Evolutionary conservation across 306 rosid genomes (phyloP), one percentile per base, ranked within the genome.

Genomic region (Quercus ilex): DNA sequence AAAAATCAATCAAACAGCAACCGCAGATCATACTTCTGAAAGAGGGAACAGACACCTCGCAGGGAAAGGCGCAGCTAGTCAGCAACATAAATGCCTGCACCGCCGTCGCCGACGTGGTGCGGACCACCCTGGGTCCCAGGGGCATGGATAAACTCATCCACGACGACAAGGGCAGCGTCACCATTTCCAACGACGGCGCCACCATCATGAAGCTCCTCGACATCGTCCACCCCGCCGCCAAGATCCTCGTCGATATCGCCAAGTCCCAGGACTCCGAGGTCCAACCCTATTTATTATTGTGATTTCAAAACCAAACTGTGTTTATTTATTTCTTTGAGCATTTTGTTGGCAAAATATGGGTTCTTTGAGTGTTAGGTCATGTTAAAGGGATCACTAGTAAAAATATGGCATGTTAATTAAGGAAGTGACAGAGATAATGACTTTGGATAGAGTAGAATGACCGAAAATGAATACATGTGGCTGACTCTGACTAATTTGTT

Each of bases 101-200:
- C 7, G 97, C 94, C 5, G 96, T 93, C 77, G 96, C 98, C 4
- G 99, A 95, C 56, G 98, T 95, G 83, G 98, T 95, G 33, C 87
- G 99, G 33, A 85, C 93, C 71, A 95, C 99, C 6, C 86, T 95
- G 7, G 99, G 99, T 1, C 99, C 99, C 0, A 90, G 99, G 65
- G 99, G 99, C 38, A 95, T 95, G 99, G 99, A 95, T 88, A 95
- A 95, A 63, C 97, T 95, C 85, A 95, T 95, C 53, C 99, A 95
- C 53, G 97, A 92, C 49, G 92, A 95, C 55, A 95, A 95, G 81
- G 99, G 99, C 31, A 63, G 31, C 23, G 97, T 95, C 82, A 95
- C 99, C 84, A 95, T 95, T 57, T 95, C 99, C 63, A 95, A 95
- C 60, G 99, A 95, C 46, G 99, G 99, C 56, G 99, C 99, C 60